Conservation (phyloP, 345 rosid genomes). For the Nasturtium officinale region DNA sequence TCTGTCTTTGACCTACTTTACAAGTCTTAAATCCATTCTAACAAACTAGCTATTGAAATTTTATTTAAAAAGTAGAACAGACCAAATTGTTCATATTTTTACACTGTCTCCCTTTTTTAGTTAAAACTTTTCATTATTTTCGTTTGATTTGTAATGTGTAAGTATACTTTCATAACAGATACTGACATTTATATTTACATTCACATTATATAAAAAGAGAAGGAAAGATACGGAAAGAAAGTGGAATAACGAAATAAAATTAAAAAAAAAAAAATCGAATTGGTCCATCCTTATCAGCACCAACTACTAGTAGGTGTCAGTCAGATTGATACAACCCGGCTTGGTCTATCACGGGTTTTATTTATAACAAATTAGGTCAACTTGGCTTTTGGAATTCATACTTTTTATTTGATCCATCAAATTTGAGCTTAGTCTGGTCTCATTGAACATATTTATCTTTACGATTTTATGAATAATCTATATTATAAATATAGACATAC, state of each 20-base stretch:
- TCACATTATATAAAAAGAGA: conserved; percentile 11
- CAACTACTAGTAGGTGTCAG: conserved; percentile 41
- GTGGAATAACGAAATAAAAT: conserved; percentile 12
- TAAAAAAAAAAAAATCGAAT: conserved; percentile 14
- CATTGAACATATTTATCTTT: background rate
- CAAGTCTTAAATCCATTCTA: background rate
- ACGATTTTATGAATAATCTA: background rate
- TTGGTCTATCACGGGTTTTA: conserved; percentile 28
- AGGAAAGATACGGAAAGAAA: conserved; percentile 11
- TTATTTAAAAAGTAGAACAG: background rate
- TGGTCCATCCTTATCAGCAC: conserved; percentile 43
- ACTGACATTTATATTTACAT: conserved; percentile 20
- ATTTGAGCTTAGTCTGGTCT: background rate
- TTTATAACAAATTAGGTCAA: conserved; percentile 8
- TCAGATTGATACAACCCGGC: conserved; percentile 13
- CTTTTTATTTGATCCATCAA: background rate
- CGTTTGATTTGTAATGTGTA: conserved; percentile 20
- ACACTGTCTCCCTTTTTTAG: background rate
- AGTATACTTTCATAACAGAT: conserved; percentile 11
- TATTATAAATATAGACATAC: background rate
- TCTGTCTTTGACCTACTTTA: background rate
- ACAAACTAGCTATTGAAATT: background rate
- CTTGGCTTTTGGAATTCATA: background rate
- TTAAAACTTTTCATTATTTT: conserved; percentile 8
- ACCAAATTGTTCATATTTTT: background rate